Base-by-base conservation (phyloP, 805 yeast species). In the Ascoidea tarda region DNA sequence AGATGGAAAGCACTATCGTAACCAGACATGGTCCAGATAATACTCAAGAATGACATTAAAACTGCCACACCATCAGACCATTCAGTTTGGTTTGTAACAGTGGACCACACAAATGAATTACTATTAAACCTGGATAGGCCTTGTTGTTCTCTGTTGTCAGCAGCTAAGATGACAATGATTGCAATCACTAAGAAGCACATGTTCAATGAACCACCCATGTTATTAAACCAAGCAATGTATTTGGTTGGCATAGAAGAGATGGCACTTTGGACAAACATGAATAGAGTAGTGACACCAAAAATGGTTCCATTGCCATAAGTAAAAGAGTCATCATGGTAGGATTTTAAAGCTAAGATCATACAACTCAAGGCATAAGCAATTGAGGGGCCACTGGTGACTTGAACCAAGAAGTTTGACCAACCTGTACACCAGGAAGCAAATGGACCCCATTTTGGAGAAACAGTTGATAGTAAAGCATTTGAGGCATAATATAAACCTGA, bases 401-500 rank as follows among this genome's bases (percentile, higher is more conserved):
- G 84, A 55, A 79, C 78, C 60, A 81, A 60, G 78, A 81, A 81
- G 66, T 81, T 81, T 32, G 80, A 69, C 77, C 82, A 81, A 53
- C 84, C 81, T 6, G 79, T 77, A 50, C 74, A 60, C 84, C 84
- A 81, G 5, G 86, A 76, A 50, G 77, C 66, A 31, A 77, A 63
- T 0, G 84, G 77, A 16, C 75, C 75, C 63, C 67, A 69, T 57
- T 69, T 69, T 28, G 75, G 76, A 12, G 86, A 85, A 4, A 85
- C 76, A 56, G 78, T 1, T 10, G 44, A 8, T 38, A 38, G 14
- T 38, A 38, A 44, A 16, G 16, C 57, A n/a, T 79, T 73, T 1
- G 81, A 81, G 54, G 87, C 85, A 59, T 82, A 82, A 50, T 84
- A 84, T 6, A 84, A 73, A 49, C 87, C 87, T 32, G 84, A 78